Evolutionary conservation across 345 rosid species (phyloP), one percentile per base, ranked within the genome.

Genomic region (Hirschfeldia incana): DNA sequence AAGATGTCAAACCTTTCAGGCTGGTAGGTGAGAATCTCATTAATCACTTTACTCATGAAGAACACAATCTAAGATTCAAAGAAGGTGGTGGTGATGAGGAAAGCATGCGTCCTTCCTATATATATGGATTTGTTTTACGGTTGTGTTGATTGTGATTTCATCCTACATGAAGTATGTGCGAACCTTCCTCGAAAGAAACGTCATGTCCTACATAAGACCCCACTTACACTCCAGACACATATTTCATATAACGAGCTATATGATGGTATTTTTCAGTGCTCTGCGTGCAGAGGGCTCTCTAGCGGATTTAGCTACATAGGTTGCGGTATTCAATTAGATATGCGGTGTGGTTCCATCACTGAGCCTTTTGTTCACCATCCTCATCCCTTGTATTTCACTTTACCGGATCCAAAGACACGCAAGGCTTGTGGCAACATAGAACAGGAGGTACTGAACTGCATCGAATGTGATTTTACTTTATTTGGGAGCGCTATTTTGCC

Each of bases 261-360:
- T 26, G 6, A 53, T 8, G 26, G 59, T 53, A 26, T 53, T 53
- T 53, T 53, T 16, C 26, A 2, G 9, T 15, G 59, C 59, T 53
- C 26, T 53, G 59, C 26, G 26, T 53, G 59, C 59, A 53, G 16
- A 2, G 59, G 16, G 59, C 6, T 53, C 59, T 53, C 59, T 53
- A 53, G 59, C 59, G 59, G 26, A 53, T 53, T 53, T 26, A 53
- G 59, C 59, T 53, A 53, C 59, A 53, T 53, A 53, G 59, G 59
- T 53, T 53, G 9, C 6, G 59, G 26, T 53, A 53, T 53, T 53
- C 59, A 53, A 26, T 53, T 53, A 53, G 59, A 53, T 53, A 9
- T 53, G 26, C 59, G 59, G 59, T 53, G 59, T 15, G 59, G 59
- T 53, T 53, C 59, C 59, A 53, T 53, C 59, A 53, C 59, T 16